Evolutionary conservation across 2,329 filamentous ascomycete genomes (phyloP).

Genomic region (Diaporthe velutina): DNA sequence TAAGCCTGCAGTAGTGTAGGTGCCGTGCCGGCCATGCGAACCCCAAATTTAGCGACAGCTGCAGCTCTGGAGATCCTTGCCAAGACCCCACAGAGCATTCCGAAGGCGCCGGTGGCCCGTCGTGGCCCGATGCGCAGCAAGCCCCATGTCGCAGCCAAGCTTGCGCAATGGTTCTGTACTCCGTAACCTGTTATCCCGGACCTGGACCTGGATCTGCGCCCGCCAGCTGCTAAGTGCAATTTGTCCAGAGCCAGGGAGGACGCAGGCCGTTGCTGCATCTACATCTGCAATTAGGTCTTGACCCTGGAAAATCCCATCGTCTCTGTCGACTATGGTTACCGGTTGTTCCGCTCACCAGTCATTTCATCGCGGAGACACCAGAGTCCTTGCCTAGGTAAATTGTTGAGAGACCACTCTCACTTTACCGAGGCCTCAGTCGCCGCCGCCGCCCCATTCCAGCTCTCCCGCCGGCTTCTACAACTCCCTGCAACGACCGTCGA

Average conservation of each 20-base stretch:
- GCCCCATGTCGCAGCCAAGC: constrained; percentile 35
- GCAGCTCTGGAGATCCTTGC: constrained; percentile 36
- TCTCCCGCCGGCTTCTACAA: constrained; percentile 3
- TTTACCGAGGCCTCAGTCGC: background rate
- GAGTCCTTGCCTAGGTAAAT: constrained; percentile 2
- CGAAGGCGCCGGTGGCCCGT: constrained; percentile 18
- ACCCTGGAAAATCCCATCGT: background rate
- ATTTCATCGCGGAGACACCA: constrained; percentile 11
- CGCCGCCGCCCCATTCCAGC: constrained; percentile 18
- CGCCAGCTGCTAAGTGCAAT: constrained; percentile 34
- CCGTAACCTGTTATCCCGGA: constrained; percentile 11
- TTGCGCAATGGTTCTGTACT: constrained; percentile 33
- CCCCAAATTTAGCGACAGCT: constrained; percentile 33
- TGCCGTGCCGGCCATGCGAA: constrained; percentile 12
- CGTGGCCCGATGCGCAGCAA: background rate
- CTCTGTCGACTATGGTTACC: constrained; percentile 13
- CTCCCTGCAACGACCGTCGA: constrained; percentile 1
- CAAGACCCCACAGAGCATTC: constrained; percentile 25
- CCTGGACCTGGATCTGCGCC: constrained; percentile 12
- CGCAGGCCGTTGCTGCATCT: constrained; percentile 4
- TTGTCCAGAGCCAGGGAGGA: constrained; percentile 37
- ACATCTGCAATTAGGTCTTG: constrained; percentile 5
- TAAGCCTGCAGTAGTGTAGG: constrained; percentile 8
- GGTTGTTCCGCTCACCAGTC: constrained; percentile 21
- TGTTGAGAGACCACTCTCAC: constrained; percentile 17